phyloP scores from a whole-genome alignment of 148 eudicot genomes.

The Vaccinium darrowii region DNA sequence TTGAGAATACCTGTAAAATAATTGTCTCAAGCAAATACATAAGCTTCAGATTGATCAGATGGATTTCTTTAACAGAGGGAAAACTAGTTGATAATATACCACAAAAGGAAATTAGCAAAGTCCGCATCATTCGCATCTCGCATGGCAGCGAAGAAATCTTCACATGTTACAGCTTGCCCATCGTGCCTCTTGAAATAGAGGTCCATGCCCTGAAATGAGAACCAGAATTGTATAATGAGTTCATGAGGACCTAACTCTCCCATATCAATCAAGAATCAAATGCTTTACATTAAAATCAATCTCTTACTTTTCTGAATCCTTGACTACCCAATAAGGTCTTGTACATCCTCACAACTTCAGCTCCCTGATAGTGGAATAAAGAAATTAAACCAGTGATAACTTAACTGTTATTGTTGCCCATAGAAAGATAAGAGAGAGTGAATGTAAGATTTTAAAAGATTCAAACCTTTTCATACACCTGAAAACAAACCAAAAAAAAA shows the following conservation, averaged over 20 bases:
- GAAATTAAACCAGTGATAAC: not conserved
- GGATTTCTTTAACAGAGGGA: not conserved
- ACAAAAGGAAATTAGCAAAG: slow-evolving; percentile 82
- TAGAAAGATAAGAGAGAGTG: not conserved
- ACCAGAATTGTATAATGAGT: slow-evolving; percentile 8
- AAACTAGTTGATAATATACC: slow-evolving; percentile 41
- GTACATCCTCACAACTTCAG: slow-evolving; percentile 99
- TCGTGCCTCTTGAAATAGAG: slow-evolving; percentile 94
- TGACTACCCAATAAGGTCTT: slow-evolving; percentile 82
- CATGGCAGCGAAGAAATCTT: slow-evolving; percentile 96
- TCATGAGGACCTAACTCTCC: not conserved
- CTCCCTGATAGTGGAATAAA: slow-evolving; percentile 53
- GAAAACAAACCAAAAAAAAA: slow-evolving; percentile 24
- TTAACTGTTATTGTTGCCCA: not conserved
- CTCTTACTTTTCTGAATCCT: slow-evolving; percentile 85
- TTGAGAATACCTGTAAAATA: slow-evolving; percentile 79
- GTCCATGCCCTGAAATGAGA: slow-evolving; percentile 76
- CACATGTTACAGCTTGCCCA: slow-evolving; percentile 98
- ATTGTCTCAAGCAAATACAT: slow-evolving; percentile 9
- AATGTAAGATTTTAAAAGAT: not conserved
- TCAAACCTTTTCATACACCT: slow-evolving; percentile 90
- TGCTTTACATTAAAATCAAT: not conserved
- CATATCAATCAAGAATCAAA: not conserved
- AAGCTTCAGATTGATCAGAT: slow-evolving; percentile 10
- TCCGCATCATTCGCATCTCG: slow-evolving; percentile 94